These are phyloP conservation scores for Celoporthe dispersa DNA, from an alignment of 2,329 filamentous ascomycete genomes.

Conservation along the genomic window DNA sequence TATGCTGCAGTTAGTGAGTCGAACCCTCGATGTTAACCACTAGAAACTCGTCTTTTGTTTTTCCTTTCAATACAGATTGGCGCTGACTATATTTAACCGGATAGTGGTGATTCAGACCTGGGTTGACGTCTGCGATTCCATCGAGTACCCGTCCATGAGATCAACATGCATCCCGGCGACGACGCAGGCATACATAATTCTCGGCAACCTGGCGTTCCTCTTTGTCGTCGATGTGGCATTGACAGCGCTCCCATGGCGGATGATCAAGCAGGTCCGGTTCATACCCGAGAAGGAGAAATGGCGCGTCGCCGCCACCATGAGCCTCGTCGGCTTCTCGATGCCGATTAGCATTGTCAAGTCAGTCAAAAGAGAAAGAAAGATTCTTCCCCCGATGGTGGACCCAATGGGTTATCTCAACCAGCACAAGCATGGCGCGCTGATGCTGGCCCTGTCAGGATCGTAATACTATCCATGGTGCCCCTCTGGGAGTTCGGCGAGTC, in stretches of 20 bases:
- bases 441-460: neutral
- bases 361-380: too few species aligned
- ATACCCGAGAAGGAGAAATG: conserved; percentile 24
- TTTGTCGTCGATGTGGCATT: conserved; percentile 15
- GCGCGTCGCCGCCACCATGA: conserved; percentile 28
- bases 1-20: neutral
- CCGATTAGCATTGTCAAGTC: conserved; percentile 23
- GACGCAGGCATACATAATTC: neutral
- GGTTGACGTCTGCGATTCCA: neutral
- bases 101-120: conserved; percentile 1
- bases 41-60: too few species aligned
- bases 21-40: neutral
- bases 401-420: too few species aligned
- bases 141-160: conserved; percentile 5
- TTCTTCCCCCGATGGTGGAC: too few species aligned
- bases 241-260: conserved; percentile 18
- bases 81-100: neutral
- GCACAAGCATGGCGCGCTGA: neutral
- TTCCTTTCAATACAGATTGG: neutral
- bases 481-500: conserved; percentile 13
- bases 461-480: conserved; percentile 5
- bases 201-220: conserved; percentile 5
- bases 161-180: conserved; percentile 11
- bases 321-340: conserved; percentile 30
- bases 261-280: conserved; percentile 16